Evolutionary conservation across 331 rosid species (phyloP), one percentile per base, ranked within the genome.

Genomic region (Saraca asoca): DNA sequence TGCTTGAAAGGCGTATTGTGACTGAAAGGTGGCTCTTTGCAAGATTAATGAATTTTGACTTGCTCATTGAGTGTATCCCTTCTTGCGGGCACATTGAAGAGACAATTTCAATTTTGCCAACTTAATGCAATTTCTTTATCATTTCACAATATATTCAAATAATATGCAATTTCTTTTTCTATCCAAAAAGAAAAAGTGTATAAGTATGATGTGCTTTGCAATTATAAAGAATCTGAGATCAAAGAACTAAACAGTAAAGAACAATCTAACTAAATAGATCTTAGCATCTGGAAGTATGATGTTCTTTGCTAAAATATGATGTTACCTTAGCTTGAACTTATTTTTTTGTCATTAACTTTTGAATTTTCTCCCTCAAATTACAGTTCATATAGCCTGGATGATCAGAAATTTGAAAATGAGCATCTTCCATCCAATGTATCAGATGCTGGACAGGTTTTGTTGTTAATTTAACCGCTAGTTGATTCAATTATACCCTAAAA

Each of bases 331-430:
- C 62, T 58, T 66, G 54, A 58, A 34, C 54, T 56, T 50, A 29
- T 49, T 54, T 73, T 60, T 51, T 74, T 66, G 45, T 44, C 46
- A 5, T 46, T 51, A 62, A 35, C 56, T 76, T 12, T 34, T 66
- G 53, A 67, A 24, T 54, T 19, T 65, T 68, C 43, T 58, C 15
- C 31, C 24, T 42, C 13, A 64, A 73, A 55, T 70, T 68, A 34
- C 96, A 94, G 99, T 81, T 85, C 96, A 39, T 86, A 43, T 70
- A 78, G 88, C 56, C 66, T 94, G 79, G 96, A 86, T 70, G 99
- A 94, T 76, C 86, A 77, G 74, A 94, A 83, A 76, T 94, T 90
- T 80, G 89, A 88, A 85, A 90, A 94, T 71, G 97, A 88, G 70
- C 87, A 88, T 73, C 79, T 83, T 75, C 75, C 83, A 55, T 83